Evolutionary conservation across 108 stramenopile species (phyloP), one percentile per base, ranked within the genome.

Genomic region (Bacterosira constricta): DNA sequence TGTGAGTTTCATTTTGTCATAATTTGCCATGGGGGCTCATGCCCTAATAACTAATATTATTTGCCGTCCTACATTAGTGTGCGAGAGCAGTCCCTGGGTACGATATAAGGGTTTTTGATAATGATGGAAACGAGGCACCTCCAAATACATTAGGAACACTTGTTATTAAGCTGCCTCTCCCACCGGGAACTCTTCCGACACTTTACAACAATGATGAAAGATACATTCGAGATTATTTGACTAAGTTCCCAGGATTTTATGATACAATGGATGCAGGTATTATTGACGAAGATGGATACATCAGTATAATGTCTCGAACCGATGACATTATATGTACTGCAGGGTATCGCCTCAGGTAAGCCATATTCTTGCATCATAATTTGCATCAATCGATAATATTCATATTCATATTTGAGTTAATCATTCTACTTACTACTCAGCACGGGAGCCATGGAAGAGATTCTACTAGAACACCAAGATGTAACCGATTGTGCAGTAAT

Each of bases 251-350:
- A 4, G 92, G 92, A 15, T 91, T 86, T 66, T 88, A 90, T 50
- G 76, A 75, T 17, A 83, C 89, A 11, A 89, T 87, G 27, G 90
- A 94, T 73, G 72, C 85, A 2, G 89, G 86, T 4, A 72, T 79
- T 41, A 35, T 86, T 26, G 90, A 94, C 63, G 85, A 86, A 31
- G 78, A 90, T 68, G 93, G 93, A 10, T 90, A 90, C 71, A 63
- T 90, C 38, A 76, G 74, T 35, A 82, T 94, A 46, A 86, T 91
- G 89, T 79, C 85, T 21, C 69, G 93, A 38, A 83, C 83, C 0
- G 90, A 91, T 44, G 93, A 94, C 59, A 70, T 88, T 0, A 90
- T 94, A 53, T 89, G 89, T 27, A 83, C 85, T 27, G 87, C 90
- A 3, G 92, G 88, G 20, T 85, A 91, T 66, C 71, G 92, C 21